Conservation (phyloP, 2,329 filamentous ascomycete genomes). For the Penicillium sp. region DNA sequence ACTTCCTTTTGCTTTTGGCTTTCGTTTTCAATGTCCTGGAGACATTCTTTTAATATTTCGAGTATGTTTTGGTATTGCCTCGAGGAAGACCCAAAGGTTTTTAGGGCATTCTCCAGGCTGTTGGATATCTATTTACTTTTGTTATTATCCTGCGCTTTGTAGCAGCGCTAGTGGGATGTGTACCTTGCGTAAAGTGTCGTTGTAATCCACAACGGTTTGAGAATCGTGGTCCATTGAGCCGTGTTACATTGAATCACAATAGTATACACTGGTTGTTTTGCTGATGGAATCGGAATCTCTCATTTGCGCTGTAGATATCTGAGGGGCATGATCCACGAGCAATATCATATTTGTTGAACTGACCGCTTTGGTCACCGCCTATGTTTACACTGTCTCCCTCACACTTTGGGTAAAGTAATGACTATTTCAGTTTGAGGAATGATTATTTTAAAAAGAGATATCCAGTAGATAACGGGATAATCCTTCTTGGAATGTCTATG, state of each 20-base stretch:
- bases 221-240: not conserved
- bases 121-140: slow-evolving; percentile 37
- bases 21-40: slow-evolving; percentile 31
- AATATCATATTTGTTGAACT: not conserved
- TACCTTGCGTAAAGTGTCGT: slow-evolving; percentile 22
- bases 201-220: slow-evolving; percentile 14
- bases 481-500: too few relatives aligned
- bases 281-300: too few relatives aligned
- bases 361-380: slow-evolving; percentile 7
- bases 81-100: slow-evolving; percentile 41
- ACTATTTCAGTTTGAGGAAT: too few relatives aligned
- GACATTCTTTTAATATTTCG: slow-evolving; percentile 35
- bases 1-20: slow-evolving; percentile 1
- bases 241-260: not conserved
- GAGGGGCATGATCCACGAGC: not conserved
- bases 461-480: too few relatives aligned
- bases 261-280: not conserved
- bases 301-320: not conserved
- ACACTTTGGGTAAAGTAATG: too few relatives aligned
- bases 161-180: not conserved
- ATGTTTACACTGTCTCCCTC: too few relatives aligned
- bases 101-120: slow-evolving; percentile 43
- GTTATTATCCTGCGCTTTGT: not conserved
- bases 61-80: slow-evolving; percentile 40
- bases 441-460: too few relatives aligned